phyloP scores from a whole-genome alignment of 1,284 basidiomycete genomes.

The Ustilago xerochloae region DNA sequence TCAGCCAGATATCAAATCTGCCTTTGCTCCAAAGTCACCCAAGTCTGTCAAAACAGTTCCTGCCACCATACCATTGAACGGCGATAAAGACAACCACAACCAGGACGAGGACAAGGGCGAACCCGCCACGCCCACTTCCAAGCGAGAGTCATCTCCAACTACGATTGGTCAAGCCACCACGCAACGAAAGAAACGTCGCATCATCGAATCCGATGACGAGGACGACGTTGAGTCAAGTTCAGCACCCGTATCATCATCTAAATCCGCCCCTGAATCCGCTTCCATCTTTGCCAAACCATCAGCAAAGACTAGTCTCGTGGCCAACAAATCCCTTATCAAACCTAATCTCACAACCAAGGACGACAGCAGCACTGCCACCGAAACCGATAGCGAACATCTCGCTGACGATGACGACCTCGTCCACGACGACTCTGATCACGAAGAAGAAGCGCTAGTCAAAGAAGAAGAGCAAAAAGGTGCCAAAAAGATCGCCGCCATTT shows the following conservation, averaged over 20 bases:
- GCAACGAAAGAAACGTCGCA: conserved; percentile 57
- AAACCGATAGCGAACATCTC: conserved; percentile 61
- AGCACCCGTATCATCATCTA: conserved; percentile 10
- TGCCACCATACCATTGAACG: too few species aligned
- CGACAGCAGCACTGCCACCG: background rate
- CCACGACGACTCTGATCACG: conserved; percentile 34
- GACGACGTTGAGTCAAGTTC: conserved; percentile 26
- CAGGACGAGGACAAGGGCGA: background rate
- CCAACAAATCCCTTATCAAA: conserved; percentile 9
- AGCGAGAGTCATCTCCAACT: conserved; percentile 9
- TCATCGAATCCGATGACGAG: conserved; percentile 68
- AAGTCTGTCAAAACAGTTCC: conserved; percentile 4
- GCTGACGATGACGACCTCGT: conserved; percentile 54
- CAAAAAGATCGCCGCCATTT: conserved; percentile 55
- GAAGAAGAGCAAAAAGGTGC: conserved; percentile 51
- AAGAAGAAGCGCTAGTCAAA: conserved; percentile 44
- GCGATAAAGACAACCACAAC: background rate
- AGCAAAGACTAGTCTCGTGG: conserved; percentile 5
- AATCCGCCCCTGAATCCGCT: conserved; percentile 14
- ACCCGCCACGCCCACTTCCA: background rate
- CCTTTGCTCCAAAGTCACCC: conserved; percentile 48
- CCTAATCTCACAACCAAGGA: conserved; percentile 19
- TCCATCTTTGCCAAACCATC: conserved; percentile 28
- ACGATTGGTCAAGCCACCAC: conserved; percentile 10
- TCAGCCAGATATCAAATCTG: conserved; percentile 56